Base-by-base conservation (phyloP, 441 rosid species). In the Geranium incanum region DNA sequence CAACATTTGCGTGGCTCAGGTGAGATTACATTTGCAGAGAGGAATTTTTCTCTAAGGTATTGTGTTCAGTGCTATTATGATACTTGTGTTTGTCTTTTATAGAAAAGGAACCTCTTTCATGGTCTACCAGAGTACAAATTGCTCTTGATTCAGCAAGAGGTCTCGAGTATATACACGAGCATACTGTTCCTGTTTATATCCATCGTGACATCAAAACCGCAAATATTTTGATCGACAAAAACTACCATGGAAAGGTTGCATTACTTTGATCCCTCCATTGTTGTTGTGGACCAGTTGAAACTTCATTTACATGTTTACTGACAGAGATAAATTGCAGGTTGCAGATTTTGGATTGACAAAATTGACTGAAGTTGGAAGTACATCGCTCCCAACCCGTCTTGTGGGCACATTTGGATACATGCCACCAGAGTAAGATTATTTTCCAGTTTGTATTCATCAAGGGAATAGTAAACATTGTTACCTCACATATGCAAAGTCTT, bases 381-480 rank as follows among this genome's bases (percentile, higher is more conserved):
- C 83, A 70, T 84, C 95, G 0, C 82, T 89, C 12, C 94, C 83
- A 13, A 84, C 92, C 9, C 86, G 94, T 72, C 94, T 91, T 62
- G 94, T 89, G 80, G 97, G 99, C 21, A 92, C 99, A 66, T 95
- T 95, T 78, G 99, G 99, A 80, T 95, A 92, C 81, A 95, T 95
- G 97, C 90, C 99, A 13, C 99, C 98, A 0, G 99, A 95, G 99
- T 92, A 86, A 83, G 89, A 76, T 16, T 50, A 36, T 39, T 68
- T 16, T 9, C 15, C 36, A 18, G 41, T 12, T 23, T 13, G 23
- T 7, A 16, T 57, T 67, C 3, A 9, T 18, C 19, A 16, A 50
- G 33, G 33, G 33, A 28, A 12, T 48, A 48, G 55, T 48, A 48
- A 48, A 48, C 15, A 28, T 28, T 28, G 2, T 28, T 28, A 28